Percentiles rank a stretch among this genome's conserved stretches.
These are phyloP conservation scores for Ustilago shanxiensis DNA, from an alignment of 1,284 basidiomycete genomes.

Conservation along the genomic window DNA sequence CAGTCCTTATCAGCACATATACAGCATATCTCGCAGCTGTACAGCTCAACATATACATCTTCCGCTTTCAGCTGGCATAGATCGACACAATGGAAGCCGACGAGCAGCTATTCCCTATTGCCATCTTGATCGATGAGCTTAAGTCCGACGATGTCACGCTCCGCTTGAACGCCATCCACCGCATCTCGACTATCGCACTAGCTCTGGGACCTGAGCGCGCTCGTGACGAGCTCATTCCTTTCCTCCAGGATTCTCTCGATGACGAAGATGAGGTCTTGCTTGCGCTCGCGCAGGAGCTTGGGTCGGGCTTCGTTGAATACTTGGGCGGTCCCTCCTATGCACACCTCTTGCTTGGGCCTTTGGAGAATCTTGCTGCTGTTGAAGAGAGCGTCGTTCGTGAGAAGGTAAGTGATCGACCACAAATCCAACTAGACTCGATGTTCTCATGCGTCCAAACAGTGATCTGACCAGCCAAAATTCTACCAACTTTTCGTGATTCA, in stretches of 20 bases:
- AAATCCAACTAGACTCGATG: not conserved
- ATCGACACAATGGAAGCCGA: slow-evolving; percentile 63
- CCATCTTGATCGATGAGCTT: slow-evolving; percentile 90
- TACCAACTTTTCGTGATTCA: not conserved
- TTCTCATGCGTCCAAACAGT: not conserved
- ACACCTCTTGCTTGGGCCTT: slow-evolving; percentile 88
- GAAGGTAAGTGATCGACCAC: slow-evolving; percentile 77
- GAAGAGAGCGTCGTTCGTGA: slow-evolving; percentile 99
- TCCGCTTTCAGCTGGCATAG: not conserved
- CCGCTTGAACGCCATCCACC: slow-evolving; percentile 95
- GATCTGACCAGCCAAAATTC: not conserved
- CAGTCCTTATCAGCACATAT: not conserved
- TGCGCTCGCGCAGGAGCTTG: slow-evolving; percentile 95
- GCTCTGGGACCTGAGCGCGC: slow-evolving; percentile 95
- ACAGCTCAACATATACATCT: not conserved
- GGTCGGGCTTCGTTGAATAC: slow-evolving; percentile 85
- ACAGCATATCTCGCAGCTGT: not conserved
- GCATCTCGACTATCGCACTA: slow-evolving; percentile 97
- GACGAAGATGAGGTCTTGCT: slow-evolving; percentile 99
- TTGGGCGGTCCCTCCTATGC: slow-evolving; percentile 91
- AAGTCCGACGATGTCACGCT: slow-evolving; percentile 85
- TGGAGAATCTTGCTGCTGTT: slow-evolving; percentile 95
- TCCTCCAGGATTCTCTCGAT: slow-evolving; percentile 97
- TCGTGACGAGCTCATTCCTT: slow-evolving; percentile 94
- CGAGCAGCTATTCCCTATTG: slow-evolving; percentile 70